Base-by-base conservation (phyloP, 768 basidiomycete species). In the Piloderma croceum region DNA sequence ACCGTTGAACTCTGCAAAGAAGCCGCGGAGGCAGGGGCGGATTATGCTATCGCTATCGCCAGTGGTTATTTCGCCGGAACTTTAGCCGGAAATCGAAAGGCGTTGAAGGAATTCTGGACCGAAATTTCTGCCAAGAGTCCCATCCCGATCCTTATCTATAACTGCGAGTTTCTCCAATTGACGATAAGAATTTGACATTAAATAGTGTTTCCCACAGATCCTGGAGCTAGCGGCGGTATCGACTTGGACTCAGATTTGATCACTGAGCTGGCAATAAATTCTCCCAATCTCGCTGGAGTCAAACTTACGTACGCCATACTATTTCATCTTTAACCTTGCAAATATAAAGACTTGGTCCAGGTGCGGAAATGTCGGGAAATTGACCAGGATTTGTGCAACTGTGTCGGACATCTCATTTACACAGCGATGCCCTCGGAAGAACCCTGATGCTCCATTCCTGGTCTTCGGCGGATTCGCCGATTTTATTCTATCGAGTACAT, bases 181-280 rank as follows among this genome's bases (percentile, higher is more conserved):
- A n/a, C 19, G 6, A n/a, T 31, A 18, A n/a, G n/a, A n/a, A n/a
- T n/a, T n/a, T n/a, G n/a, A n/a, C n/a, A n/a, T n/a, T n/a, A n/a
- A n/a, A n/a, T n/a, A n/a, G n/a, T n/a, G n/a, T n/a, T n/a, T n/a
- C n/a, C 24, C 34, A 36, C 50, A 90, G 90, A 81, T 65, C 92
- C 91, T 50, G 87, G 80, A 21, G 90, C 89, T 3, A 76, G 83
- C 42, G 88, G 85, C 3, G 91, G 92, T 9, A 86, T 97, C 49
- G 90, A 97, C 63, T 62, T 96, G 49, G 89, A 91, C 62, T 92
- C 90, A 11, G 88, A 92, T 59, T 60, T 90, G 24, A 85, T 97
- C 54, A 73, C 74, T 5, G 83, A 90, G 49, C 73, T 96, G 34
- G 91, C 90, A 11, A 58, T 57, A 21, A 78, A 81, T 47, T 83